Base-by-base conservation (phyloP, 1,284 basidiomycete genomes). In the Heterobasidion parviporum region DNA sequence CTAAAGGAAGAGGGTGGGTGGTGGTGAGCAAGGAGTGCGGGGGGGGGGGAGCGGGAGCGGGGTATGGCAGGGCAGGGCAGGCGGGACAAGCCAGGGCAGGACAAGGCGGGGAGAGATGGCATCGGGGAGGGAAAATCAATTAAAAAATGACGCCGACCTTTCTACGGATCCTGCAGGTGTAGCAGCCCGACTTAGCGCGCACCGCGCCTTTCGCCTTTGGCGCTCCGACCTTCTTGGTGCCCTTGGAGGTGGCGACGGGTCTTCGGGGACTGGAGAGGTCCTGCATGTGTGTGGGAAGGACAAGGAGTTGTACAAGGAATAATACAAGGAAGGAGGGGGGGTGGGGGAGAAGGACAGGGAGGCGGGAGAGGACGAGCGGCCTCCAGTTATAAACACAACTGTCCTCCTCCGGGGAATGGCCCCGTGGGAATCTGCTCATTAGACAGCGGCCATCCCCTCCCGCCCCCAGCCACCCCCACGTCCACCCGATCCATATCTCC, bases 131-230 rank as follows among this genome's bases (percentile, higher is more conserved):
- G 60, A 54, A 56, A 55, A 56, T 58, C 54, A 54, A 56, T 26
- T 57, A 57, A 51, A 60, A 60, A 53, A 60, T 58, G 58, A 14
- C 50, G 69, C 70, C 56, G 54, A 88, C 88, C 83, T 91, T 90
- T 65, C 88, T 76, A 63, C 88, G 80, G 53, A 91, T 89, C 65
- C 88, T 80, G 74, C 88, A 91, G 57, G 88, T 91, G 73, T 89
- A 90, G 68, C 88, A 91, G 63, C 88, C 88, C 59, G 85, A 85
- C 78, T 90, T 90, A 57, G 87, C 87, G 68, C 88, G 83, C 50
- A 85, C 79, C 54, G 85, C 83, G 69, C 85, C 85, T 76, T 89
- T 90, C 61, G 81, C 75, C 68, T 89, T 89, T 61, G 83, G 77
- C 68, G 80, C 74, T 65, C 80, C 80, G 67, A 72, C 63, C 62